phyloP scores from a whole-genome alignment of 257 asterid genomes.

The Cruciata laevipes region DNA sequence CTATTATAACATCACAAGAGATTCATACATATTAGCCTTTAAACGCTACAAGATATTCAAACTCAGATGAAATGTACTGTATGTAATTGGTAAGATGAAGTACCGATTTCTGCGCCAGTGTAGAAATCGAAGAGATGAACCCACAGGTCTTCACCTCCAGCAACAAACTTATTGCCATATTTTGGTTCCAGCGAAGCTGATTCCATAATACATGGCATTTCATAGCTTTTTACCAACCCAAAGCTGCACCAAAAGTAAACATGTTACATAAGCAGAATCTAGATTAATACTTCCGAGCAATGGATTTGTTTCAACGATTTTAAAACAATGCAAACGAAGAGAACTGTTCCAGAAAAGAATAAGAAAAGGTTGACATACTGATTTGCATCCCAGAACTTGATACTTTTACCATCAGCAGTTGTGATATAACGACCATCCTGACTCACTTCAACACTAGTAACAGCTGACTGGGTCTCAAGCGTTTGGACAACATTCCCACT shows the following conservation, averaged over 20 bases:
- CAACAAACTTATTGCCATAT: conserved; percentile 77
- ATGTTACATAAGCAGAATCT: conserved; percentile 1
- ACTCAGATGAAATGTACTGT: neutral
- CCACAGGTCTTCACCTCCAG: conserved; percentile 99
- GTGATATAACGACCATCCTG: conserved; percentile 91
- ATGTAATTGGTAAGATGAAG: neutral
- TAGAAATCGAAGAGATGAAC: conserved; percentile 79
- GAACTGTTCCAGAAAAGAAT: neutral
- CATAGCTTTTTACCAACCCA: conserved; percentile 76
- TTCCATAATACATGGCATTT: conserved; percentile 82
- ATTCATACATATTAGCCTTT: neutral
- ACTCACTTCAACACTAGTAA: conserved; percentile 97
- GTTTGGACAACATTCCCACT: conserved; percentile 77
- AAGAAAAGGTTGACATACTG: conserved; percentile 44
- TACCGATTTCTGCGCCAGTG: conserved; percentile 82
- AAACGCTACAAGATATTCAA: neutral
- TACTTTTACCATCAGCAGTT: conserved; percentile 82
- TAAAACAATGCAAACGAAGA: neutral
- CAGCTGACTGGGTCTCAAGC: conserved; percentile 78
- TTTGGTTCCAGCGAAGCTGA: conserved; percentile 94
- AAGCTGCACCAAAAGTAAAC: conserved; percentile 41
- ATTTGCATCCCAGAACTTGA: conserved; percentile 97
- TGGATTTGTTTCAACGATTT: neutral
- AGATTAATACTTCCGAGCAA: neutral
- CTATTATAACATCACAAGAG: conserved; percentile 24